These are phyloP conservation scores for Cenchrus fungigraminus DNA, from an alignment of 176 grass and related monocot genomes.

Conservation along the genomic window DNA sequence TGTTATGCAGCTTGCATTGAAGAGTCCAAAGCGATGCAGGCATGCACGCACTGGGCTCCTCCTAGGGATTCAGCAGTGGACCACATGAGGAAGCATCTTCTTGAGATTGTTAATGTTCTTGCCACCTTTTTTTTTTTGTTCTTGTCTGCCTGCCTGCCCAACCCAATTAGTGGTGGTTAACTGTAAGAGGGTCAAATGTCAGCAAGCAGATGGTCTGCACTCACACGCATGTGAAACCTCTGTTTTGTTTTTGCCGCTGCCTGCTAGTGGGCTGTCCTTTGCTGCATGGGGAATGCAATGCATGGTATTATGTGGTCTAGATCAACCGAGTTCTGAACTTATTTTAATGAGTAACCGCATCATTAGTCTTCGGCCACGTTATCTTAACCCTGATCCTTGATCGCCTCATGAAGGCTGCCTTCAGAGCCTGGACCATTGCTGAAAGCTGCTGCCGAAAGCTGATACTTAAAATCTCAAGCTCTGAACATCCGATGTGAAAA, in stretches of 20 bases:
- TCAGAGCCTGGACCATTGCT: slow-evolving; percentile 10
- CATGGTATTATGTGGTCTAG: not conserved
- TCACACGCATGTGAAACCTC: slow-evolving; percentile 48
- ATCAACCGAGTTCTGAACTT: not conserved
- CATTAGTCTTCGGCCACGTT: not conserved
- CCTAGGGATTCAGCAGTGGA: slow-evolving; percentile 48
- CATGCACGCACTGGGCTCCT: slow-evolving; percentile 33
- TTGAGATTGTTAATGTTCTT: slow-evolving; percentile 36
- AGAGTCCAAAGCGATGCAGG: slow-evolving; percentile 50
- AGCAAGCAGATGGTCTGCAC: slow-evolving; percentile 30
- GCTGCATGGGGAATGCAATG: slow-evolving; percentile 42
- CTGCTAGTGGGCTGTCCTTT: slow-evolving; percentile 46
- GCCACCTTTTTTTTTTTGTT: not conserved
- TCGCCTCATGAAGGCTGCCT: slow-evolving; percentile 22
- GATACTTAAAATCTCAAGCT: not conserved
- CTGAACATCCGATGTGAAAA: slow-evolving; percentile 1
- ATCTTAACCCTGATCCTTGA: not conserved
- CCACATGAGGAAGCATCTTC: slow-evolving; percentile 53
- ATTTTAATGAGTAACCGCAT: slow-evolving; percentile 1
- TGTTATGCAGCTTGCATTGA: slow-evolving; percentile 43
- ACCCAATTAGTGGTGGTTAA: slow-evolving; percentile 40
- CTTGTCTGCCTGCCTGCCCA: slow-evolving; percentile 16
- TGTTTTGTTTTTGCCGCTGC: slow-evolving; percentile 41
- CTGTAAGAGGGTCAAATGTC: slow-evolving; percentile 43
- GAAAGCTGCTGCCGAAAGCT: not conserved